Evolutionary conservation across 768 basidiomycete genomes (phyloP).

Genomic region (Steccherinum ochraceum): DNA sequence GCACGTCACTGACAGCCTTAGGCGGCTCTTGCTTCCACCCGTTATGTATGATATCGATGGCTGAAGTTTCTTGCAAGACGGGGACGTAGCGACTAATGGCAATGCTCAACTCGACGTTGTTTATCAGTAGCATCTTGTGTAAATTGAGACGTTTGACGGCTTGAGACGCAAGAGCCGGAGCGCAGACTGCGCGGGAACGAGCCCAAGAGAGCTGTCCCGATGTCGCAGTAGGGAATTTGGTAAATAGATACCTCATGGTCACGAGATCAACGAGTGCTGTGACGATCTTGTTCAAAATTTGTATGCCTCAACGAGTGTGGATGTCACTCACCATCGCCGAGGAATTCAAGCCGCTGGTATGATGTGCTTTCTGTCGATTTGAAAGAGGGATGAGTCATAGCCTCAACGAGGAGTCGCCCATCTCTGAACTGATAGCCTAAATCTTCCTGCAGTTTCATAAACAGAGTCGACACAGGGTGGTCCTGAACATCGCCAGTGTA

Average conservation of each 20-base stretch:
- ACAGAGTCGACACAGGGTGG: slow-evolving; percentile 36
- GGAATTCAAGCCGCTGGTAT: slow-evolving; percentile 84
- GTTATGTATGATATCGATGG: slow-evolving; percentile 54
- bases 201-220: slow-evolving; percentile 75
- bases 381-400: slow-evolving; percentile 84
- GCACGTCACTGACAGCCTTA: slow-evolving; percentile 76
- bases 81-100: slow-evolving; percentile 60
- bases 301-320: too few species aligned
- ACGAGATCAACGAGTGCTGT: slow-evolving; percentile 67
- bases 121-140: slow-evolving; percentile 66
- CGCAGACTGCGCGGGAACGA: slow-evolving; percentile 66
- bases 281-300: not conserved
- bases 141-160: slow-evolving; percentile 59
- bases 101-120: slow-evolving; percentile 58
- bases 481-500: slow-evolving; percentile 27
- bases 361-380: slow-evolving; percentile 45
- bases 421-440: slow-evolving; percentile 69
- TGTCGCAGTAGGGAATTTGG: slow-evolving; percentile 61
- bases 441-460: slow-evolving; percentile 48
- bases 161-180: slow-evolving; percentile 63
- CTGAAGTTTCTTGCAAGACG: slow-evolving; percentile 47
- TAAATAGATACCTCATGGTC: slow-evolving; percentile 64
- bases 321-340: slow-evolving; percentile 74
- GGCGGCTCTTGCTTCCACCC: slow-evolving; percentile 85
- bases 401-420: slow-evolving; percentile 62